Evolutionary conservation across 768 basidiomycete species (phyloP).

Genomic region (Suillus variegatus): DNA sequence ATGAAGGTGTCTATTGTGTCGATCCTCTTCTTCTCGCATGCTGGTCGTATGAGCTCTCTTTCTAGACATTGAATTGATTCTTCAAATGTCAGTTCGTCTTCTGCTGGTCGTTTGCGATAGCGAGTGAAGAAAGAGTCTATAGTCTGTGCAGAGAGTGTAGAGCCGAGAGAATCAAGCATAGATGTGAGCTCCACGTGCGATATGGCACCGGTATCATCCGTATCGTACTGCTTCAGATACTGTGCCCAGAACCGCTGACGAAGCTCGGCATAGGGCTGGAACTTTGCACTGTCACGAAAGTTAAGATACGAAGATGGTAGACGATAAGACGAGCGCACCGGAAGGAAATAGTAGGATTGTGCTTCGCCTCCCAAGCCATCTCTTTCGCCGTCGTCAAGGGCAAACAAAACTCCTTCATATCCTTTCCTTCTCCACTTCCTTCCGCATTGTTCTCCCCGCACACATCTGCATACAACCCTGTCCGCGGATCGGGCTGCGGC

Average conservation of each 20-base stretch:
- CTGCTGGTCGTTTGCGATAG: constrained; percentile 59
- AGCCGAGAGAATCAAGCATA: constrained; percentile 96
- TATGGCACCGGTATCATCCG: constrained; percentile 72
- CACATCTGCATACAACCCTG: constrained; percentile 44
- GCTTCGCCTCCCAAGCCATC: constrained; percentile 69
- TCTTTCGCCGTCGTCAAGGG: constrained; percentile 62
- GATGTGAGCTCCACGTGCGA: constrained; percentile 88
- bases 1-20: constrained; percentile 44
- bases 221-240: constrained; percentile 88
- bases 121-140: constrained; percentile 81
- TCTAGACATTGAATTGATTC: constrained; percentile 88
- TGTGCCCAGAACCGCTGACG: constrained; percentile 90
- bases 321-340: constrained; percentile 42
- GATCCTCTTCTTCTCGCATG: constrained; percentile 68
- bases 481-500: constrained; percentile 61
- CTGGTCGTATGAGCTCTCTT: constrained; percentile 72
- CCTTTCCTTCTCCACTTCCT: constrained; percentile 33
- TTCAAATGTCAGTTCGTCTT: constrained; percentile 75
- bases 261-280: constrained; percentile 91
- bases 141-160: constrained; percentile 81
- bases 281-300: constrained; percentile 67
- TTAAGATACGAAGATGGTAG: not conserved
- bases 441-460: constrained; percentile 38
- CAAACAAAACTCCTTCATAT: constrained; percentile 75
- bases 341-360: constrained; percentile 69